phyloP scores from a whole-genome alignment of 179 eudicot species.

The Amaranthus tricolor region DNA sequence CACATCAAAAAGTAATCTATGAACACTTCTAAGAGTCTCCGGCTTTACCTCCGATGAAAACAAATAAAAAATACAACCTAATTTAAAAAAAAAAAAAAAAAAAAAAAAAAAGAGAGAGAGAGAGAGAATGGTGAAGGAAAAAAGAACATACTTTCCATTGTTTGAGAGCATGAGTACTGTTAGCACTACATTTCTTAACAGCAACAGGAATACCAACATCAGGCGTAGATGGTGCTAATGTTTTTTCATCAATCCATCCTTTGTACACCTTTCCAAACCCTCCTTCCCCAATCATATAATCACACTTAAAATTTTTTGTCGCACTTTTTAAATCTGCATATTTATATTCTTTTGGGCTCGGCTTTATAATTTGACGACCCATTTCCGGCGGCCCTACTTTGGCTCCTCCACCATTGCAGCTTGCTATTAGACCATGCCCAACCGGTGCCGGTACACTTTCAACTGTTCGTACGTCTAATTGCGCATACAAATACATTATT shows the following conservation, averaged over 20 bases:
- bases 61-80: too few relatives aligned
- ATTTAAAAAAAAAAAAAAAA: too few relatives aligned
- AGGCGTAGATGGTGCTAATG: constrained; percentile 44
- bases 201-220: constrained; percentile 75
- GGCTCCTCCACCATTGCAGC: not conserved
- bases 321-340: constrained; percentile 31
- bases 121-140: not conserved
- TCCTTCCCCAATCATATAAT: constrained; percentile 43
- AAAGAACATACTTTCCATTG: constrained; percentile 70
- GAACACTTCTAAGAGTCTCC: too few relatives aligned
- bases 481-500: too few relatives aligned
- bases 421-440: too few relatives aligned
- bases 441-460: too few relatives aligned
- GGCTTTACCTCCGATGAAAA: too few relatives aligned
- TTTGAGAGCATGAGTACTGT: constrained; percentile 75
- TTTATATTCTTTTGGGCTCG: constrained; percentile 28
- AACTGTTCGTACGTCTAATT: too few relatives aligned
- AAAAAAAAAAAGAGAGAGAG: too few relatives aligned
- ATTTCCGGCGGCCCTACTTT: constrained; percentile 8
- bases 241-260: constrained; percentile 44
- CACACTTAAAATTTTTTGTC: constrained; percentile 39
- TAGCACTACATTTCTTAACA: constrained; percentile 71
- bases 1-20: too few relatives aligned
- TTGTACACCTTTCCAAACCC: constrained; percentile 51
- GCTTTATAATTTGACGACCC: constrained; percentile 30